Base-by-base conservation (phyloP, 2,329 filamentous ascomycete genomes). In the Elsinoe ampelina region DNA sequence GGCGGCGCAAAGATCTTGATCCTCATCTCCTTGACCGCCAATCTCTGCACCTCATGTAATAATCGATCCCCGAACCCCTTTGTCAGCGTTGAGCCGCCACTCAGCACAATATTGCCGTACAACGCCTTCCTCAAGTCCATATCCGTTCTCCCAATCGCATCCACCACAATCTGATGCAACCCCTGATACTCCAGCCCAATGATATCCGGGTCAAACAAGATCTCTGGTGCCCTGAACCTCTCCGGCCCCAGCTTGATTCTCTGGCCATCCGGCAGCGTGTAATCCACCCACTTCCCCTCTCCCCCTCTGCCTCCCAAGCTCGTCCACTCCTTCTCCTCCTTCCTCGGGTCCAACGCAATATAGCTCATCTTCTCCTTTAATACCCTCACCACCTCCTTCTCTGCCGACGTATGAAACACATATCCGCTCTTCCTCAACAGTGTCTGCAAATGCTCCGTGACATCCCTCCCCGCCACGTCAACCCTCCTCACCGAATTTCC, bases 1-100 rank as follows among this genome's bases (percentile, higher is more conserved):
- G 93, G 92, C 57, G 93, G 93, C 55, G 93, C 93, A 75, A 95
- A 95, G 69, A 98, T 98, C 79, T 96, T 95, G 77, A 98, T 97
- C 67, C 91, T 84, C 92, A 96, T 98, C 71, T 98, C 93, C 78
- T 96, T 96, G 64, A 97, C 90, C 10, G 93, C 93, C 66, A 97
- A 77, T 70, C 86, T 81, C 75, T 96, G 93, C 63, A 97, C 86
- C 75, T 98, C 93, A 64, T 88, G 84, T 68, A 98, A 78, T 64
- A 98, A 76, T 54, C 93, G 82, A 73, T 97, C 93, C 57, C 92
- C 92, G 69, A 98, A 98, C 43, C 93, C 93, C 75, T 93, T 96
- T 65, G 91, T 97, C 68, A 98, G 78, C 22, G 93, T 98, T 67
- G 90, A 95, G 55, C 93, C 93, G 61, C 93, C 93, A 0, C 92